Evolutionary conservation across 140 eudicot genomes (phyloP).

Genomic region (Ambrosia hybrid): DNA sequence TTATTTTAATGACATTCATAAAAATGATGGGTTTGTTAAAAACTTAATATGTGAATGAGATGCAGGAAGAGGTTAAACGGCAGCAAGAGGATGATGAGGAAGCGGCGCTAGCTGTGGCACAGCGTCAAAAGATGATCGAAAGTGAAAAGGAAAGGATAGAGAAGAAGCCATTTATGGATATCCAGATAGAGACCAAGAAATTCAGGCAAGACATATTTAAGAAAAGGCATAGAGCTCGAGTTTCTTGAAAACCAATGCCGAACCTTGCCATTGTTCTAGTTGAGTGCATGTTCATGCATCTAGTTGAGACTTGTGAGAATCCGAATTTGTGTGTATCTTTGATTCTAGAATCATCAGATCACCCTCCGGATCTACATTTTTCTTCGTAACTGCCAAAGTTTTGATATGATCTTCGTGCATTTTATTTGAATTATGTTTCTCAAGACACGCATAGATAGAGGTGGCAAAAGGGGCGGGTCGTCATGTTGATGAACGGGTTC

Average conservation of each 20-base stretch:
- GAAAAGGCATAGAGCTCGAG: constrained; percentile 61
- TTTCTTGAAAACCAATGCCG: constrained; percentile 46
- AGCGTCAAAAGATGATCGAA: constrained; percentile 58
- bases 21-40: not conserved
- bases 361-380: constrained; percentile 18
- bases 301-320: not conserved
- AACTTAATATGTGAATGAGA: not conserved
- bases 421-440: constrained; percentile 3
- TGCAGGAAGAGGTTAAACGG: constrained; percentile 47
- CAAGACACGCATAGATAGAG: not conserved
- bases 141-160: constrained; percentile 48
- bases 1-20: not conserved
- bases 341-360: constrained; percentile 9
- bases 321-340: constrained; percentile 16
- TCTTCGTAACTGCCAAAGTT: not conserved
- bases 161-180: constrained; percentile 55
- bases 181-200: constrained; percentile 58
- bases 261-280: constrained; percentile 49
- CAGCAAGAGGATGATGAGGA: constrained; percentile 48
- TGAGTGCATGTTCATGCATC: constrained; percentile 19
- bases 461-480: not conserved
- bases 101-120: constrained; percentile 45
- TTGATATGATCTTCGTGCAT: not conserved
- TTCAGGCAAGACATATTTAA: constrained; percentile 63
- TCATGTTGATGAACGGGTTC: not conserved